Evolutionary conservation across 169 alveolate species (phyloP).

Genomic region (Eimeria maxima): DNA sequence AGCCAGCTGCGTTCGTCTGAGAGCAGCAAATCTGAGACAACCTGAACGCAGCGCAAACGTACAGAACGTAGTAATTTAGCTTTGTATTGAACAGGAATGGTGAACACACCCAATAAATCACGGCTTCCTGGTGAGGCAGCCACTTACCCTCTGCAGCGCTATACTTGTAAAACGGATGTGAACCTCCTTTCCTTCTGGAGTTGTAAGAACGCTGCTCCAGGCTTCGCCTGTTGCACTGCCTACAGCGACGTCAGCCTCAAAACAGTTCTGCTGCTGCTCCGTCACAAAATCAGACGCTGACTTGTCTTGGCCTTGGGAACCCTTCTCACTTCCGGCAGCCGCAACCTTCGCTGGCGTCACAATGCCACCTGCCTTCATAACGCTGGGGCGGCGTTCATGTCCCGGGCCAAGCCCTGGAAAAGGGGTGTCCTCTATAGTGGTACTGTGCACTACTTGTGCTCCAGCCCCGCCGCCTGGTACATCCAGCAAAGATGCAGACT

Average conservation of each 20-base stretch:
- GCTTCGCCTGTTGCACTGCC: conserved; percentile 63
- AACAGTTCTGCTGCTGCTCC: neutral
- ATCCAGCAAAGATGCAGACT: neutral
- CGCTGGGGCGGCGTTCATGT: conserved; percentile 83
- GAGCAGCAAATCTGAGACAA: conserved; percentile 80
- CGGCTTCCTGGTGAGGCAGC: neutral
- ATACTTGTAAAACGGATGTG: conserved; percentile 79
- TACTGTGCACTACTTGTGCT: neutral
- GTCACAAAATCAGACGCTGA: neutral
- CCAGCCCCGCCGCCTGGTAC: conserved; percentile 41
- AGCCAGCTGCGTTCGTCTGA: conserved; percentile 83
- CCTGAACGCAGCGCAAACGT: conserved; percentile 14
- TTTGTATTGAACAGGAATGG: neutral
- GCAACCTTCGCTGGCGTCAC: conserved; percentile 80
- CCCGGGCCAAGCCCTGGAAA: conserved; percentile 84
- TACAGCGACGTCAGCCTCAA: conserved; percentile 39
- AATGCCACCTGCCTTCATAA: conserved; percentile 81
- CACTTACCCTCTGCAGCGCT: conserved; percentile 80
- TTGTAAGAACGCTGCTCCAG: conserved; percentile 75
- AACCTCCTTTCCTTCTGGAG: conserved; percentile 77
- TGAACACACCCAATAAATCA: neutral
- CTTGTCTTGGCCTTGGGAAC: conserved; percentile 20
- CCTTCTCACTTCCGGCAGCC: conserved; percentile 51
- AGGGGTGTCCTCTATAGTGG: conserved; percentile 68
- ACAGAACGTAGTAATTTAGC: neutral